A percentile compares a stretch with the other conserved stretches of the same genome.
These are phyloP conservation scores for Pythium monospermum DNA, from an alignment of 352 stramenopile genomes.

Conservation along the genomic window DNA sequence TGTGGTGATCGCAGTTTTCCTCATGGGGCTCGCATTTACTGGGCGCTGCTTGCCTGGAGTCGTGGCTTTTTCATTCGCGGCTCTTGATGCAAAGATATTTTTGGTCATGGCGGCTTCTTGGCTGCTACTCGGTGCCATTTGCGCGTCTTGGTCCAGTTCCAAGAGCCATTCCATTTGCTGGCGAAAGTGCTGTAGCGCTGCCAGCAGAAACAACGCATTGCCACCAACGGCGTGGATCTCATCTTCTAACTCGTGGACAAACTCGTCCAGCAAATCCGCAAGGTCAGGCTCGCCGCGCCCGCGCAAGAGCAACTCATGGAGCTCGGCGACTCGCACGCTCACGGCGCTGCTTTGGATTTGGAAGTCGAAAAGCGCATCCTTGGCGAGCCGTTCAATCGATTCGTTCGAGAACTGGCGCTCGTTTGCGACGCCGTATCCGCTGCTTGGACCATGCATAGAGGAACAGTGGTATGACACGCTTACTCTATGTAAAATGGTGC, in stretches of 20 bases:
- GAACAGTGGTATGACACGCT: neutral
- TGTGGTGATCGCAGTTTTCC: neutral
- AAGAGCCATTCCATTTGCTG: conserved; percentile 62
- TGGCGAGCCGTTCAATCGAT: conserved; percentile 28
- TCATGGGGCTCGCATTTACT: conserved; percentile 1
- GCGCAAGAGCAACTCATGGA: conserved; percentile 44
- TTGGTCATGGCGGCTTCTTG: no score
- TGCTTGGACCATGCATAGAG: conserved; percentile 15
- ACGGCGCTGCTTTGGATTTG: conserved; percentile 44
- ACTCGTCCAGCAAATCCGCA: conserved; percentile 40
- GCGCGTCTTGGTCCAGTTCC: conserved; percentile 34
- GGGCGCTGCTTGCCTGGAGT: neutral
- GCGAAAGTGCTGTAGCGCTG: conserved; percentile 51
- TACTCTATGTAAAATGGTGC: conserved; percentile 3
- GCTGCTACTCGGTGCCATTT: conserved; percentile 21
- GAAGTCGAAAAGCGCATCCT: conserved; percentile 66
- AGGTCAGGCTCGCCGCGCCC: conserved; percentile 42
- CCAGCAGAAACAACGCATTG: conserved; percentile 45
- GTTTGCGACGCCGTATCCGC: conserved; percentile 11
- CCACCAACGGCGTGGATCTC: conserved; percentile 31
- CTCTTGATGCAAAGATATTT: conserved; percentile 28
- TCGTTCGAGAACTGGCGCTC: conserved; percentile 16
- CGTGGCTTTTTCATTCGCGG: neutral
- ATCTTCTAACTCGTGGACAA: conserved; percentile 49
- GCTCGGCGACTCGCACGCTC: conserved; percentile 30